Percentiles rank a stretch among this genome's conserved stretches.
Conservation (phyloP, 148 eudicot species). For the Camellia japonica region DNA sequence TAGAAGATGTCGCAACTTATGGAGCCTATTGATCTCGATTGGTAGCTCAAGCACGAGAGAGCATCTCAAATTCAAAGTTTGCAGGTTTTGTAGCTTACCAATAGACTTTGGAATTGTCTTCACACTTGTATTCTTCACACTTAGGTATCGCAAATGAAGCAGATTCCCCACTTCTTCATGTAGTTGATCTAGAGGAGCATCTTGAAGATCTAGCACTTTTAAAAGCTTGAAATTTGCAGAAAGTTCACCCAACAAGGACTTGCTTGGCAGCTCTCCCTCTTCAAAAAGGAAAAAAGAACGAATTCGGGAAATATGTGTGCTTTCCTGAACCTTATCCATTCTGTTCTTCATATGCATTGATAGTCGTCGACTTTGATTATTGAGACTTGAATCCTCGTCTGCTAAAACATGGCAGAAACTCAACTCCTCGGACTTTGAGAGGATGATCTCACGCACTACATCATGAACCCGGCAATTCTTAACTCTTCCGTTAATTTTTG, state of each 20-base stretch:
- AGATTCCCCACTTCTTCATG: neutral
- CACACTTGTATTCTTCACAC: neutral
- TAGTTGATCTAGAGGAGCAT: neutral
- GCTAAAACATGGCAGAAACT: neutral
- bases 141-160: constrained; percentile 3
- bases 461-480: neutral
- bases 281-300: neutral
- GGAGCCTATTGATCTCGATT: neutral
- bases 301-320: neutral
- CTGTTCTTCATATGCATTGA: neutral
- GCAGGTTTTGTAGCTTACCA: neutral
- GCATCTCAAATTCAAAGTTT: neutral
- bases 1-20: constrained; percentile 4
- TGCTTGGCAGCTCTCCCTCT: neutral
- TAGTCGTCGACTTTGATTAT: neutral
- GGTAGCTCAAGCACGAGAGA: neutral
- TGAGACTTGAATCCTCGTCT: neutral
- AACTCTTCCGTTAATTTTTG: neutral
- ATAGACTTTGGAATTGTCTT: constrained; percentile 12
- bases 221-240: neutral
- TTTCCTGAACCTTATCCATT: neutral
- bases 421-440: neutral
- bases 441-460: neutral
- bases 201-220: neutral
- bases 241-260: neutral